Conservation (phyloP, 2,329 filamentous ascomycete species). For the Sporothrix brunneoviolacea region DNA sequence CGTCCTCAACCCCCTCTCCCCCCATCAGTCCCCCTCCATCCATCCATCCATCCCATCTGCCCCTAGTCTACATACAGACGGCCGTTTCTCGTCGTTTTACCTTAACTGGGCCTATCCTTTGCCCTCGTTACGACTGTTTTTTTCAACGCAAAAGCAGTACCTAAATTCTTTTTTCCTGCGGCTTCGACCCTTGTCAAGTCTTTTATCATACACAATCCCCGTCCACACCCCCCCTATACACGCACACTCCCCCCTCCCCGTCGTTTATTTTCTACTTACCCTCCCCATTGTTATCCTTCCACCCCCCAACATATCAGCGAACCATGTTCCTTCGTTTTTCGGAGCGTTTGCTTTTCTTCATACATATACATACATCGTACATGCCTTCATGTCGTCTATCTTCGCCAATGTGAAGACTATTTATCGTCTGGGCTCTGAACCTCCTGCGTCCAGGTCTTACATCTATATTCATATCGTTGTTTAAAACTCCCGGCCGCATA, state of each 20-base stretch:
- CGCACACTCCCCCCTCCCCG: neutral
- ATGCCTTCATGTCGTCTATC: neutral
- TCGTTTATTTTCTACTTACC: neutral
- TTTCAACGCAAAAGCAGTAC: neutral
- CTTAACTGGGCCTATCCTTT: too few relatives aligned
- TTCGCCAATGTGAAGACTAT: neutral
- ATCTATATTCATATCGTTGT: slow-evolving; percentile 5
- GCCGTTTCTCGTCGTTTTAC: neutral
- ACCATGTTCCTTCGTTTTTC: neutral
- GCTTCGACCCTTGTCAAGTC: slow-evolving; percentile 6
- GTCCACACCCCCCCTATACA: slow-evolving; percentile 2
- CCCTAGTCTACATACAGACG: neutral
- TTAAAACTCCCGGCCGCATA: neutral
- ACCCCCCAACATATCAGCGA: neutral
- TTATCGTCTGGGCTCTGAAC: slow-evolving; percentile 2
- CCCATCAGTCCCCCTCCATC: neutral
- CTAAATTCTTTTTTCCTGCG: neutral
- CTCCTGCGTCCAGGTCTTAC: neutral
- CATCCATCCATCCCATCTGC: neutral
- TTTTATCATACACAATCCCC: neutral
- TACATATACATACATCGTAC: slow-evolving; percentile 12
- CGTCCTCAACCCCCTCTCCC: slow-evolving; percentile 2
- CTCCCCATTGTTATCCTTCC: neutral
- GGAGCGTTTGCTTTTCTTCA: neutral
- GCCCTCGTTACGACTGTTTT: neutral